Base-by-base conservation (phyloP, 2,329 filamentous ascomycete genomes). In the Cladosporium cucumerinum region DNA sequence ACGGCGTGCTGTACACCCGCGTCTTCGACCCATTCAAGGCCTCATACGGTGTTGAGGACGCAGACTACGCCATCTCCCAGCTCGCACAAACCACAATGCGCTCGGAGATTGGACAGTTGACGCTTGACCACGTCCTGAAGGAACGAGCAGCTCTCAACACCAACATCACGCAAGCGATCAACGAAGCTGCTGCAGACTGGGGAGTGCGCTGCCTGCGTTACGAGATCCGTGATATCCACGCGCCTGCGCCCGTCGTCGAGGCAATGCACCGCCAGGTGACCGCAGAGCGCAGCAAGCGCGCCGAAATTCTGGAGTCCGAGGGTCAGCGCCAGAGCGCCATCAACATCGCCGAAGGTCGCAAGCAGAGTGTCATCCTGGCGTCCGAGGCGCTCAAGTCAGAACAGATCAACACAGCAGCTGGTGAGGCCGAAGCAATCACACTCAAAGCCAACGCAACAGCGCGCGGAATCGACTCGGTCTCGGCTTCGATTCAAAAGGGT, bases 251-350 rank as follows among this genome's bases (percentile, higher is more conserved):
- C 58, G 95, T 99, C 14, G 94, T 98, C 66, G 92, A 93, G 73
- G 95, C 95, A 73, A 99, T 99, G 95, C 95, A 99, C 82, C 87
- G 95, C 69, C 94, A 98, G 78, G 95, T 99, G 59, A 98, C 95
- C 0, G 95, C 95, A 21, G 95, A 99, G 82, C 90, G 95, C 49
- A 96, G 91, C 74, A 99, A 99, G 85, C 90, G 95, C 69, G 95
- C 95, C 64, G 95, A 99, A 81, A 99, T 99, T 73, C 84, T 99
- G 57, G 95, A 99, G 66, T 97, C 92, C 0, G 95, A 99, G 76
- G 95, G 95, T 80, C 95, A 99, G 80, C 86, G 95, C 68, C 95
- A 99, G 81, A 94, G 89, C 73, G 95, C 95, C 46, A 99, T 99
- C 85, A 99, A 99, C 79, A 97, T 99, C 71, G 95, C 95, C 64